Percentiles rank a stretch among this genome's conserved stretches.
Evolutionary conservation across 345 rosid species (phyloP).

Genomic region (Leavenworthia alabamica): DNA sequence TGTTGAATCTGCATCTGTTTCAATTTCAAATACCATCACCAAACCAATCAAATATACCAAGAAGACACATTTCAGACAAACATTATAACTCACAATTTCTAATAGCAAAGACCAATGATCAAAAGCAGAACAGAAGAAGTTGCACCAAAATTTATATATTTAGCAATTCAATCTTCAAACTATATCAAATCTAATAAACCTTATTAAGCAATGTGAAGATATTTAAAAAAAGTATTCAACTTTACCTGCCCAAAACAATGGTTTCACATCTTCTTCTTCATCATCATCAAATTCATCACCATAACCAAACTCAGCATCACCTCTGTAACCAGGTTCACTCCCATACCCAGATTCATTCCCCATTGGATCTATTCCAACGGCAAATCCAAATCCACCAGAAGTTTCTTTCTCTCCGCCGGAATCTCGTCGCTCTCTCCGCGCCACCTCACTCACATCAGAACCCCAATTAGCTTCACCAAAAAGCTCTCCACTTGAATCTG

Average conservation of each 20-base stretch:
- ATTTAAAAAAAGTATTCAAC: background rate
- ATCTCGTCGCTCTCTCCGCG: slow-evolving; percentile 55
- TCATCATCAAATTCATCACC: slow-evolving; percentile 94
- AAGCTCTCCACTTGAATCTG: slow-evolving; percentile 96
- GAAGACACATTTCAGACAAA: background rate
- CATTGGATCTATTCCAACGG: slow-evolving; percentile 50
- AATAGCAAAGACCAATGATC: background rate
- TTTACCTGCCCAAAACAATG: slow-evolving; percentile 89
- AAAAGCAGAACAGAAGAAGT: background rate
- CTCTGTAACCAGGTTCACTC: slow-evolving; percentile 96
- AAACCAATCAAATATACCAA: background rate
- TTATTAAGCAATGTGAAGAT: background rate
- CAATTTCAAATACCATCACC: slow-evolving; percentile 18
- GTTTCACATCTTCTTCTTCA: slow-evolving; percentile 78
- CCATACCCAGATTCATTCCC: slow-evolving; percentile 89
- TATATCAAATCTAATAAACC: background rate
- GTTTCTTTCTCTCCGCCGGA: slow-evolving; percentile 49
- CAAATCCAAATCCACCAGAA: slow-evolving; percentile 35
- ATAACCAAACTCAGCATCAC: slow-evolving; percentile 92
- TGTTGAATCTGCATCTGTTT: slow-evolving; percentile 48
- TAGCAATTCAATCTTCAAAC: background rate
- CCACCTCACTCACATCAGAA: slow-evolving; percentile 86
- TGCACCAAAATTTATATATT: background rate
- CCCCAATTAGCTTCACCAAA: slow-evolving; percentile 78
- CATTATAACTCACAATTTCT: background rate